Percentiles rank a stretch among this genome's conserved stretches.
These are phyloP conservation scores for Coniella vitis DNA, from an alignment of 2,329 filamentous ascomycete genomes.

Conservation along the genomic window DNA sequence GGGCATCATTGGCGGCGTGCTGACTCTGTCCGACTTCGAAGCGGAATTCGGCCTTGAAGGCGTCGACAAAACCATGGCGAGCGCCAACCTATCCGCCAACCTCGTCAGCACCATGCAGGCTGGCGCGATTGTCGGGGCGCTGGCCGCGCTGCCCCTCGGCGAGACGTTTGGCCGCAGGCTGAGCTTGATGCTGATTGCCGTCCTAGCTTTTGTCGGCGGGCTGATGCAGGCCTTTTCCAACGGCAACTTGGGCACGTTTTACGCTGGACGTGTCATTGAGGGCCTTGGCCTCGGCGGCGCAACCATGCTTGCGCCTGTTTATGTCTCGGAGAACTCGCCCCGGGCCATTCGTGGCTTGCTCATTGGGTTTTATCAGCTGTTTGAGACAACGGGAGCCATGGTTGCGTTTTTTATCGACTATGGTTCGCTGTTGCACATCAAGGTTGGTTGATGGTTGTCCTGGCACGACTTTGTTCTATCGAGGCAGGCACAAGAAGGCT, in stretches of 20 bases:
- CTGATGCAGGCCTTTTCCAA: slow-evolving; percentile 53
- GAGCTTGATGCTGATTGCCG: slow-evolving; percentile 45
- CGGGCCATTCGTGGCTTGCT: slow-evolving; percentile 37
- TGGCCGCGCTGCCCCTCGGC: slow-evolving; percentile 42
- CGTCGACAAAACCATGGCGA: slow-evolving; percentile 31
- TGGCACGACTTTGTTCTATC: too few species aligned
- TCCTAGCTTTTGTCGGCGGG: slow-evolving; percentile 50
- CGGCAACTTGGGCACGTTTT: slow-evolving; percentile 53
- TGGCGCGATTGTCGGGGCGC: slow-evolving; percentile 33
- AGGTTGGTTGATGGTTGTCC: background rate
- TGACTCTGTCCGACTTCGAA: slow-evolving; percentile 11
- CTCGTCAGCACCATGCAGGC: slow-evolving; percentile 53
- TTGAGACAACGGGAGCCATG: slow-evolving; percentile 37
- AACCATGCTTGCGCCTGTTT: slow-evolving; percentile 36
- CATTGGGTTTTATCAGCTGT: slow-evolving; percentile 39
- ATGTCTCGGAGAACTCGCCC: slow-evolving; percentile 38
- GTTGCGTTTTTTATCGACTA: slow-evolving; percentile 46
- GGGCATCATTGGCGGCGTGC: slow-evolving; percentile 14
- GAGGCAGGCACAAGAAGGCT: too few species aligned
- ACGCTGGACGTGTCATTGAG: slow-evolving; percentile 52
- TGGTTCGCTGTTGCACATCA: slow-evolving; percentile 34
- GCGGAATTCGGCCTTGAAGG: slow-evolving; percentile 43
- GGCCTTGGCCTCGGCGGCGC: slow-evolving; percentile 37
- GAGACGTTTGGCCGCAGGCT: slow-evolving; percentile 47
- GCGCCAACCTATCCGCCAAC: slow-evolving; percentile 53